Percentiles rank a stretch among this genome's conserved stretches.
Conservation (phyloP, 2,329 filamentous ascomycete species). For the Lachnellula hyalina region DNA sequence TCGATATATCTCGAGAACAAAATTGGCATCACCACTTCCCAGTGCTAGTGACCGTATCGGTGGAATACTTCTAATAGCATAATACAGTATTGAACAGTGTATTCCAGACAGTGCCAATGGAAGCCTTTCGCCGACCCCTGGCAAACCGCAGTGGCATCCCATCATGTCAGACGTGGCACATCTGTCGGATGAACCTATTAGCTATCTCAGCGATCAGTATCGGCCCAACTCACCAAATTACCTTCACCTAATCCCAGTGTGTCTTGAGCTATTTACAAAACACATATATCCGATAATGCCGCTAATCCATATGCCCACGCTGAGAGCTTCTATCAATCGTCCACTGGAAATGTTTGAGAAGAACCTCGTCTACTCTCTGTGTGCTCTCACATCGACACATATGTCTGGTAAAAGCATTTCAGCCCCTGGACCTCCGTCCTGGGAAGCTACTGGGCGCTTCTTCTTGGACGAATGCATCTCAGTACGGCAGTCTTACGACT, state of each 20-base stretch:
- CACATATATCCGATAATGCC: slow-evolving; percentile 62
- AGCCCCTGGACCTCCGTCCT: slow-evolving; percentile 36
- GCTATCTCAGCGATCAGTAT: slow-evolving; percentile 35
- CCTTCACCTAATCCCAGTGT: slow-evolving; percentile 46
- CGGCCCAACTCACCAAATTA: slow-evolving; percentile 43
- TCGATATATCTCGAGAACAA: not conserved
- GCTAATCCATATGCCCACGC: slow-evolving; percentile 51
- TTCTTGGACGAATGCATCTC: slow-evolving; percentile 54
- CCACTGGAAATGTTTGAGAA: slow-evolving; percentile 35
- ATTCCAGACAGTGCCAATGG: slow-evolving; percentile 17
- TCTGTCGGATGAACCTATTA: slow-evolving; percentile 36
- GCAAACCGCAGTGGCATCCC: slow-evolving; percentile 21
- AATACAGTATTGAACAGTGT: slow-evolving; percentile 24
- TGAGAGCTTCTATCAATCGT: slow-evolving; percentile 44
- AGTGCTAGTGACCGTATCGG: no score
- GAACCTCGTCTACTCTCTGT: slow-evolving; percentile 51
- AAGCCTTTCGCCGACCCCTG: slow-evolving; percentile 13
- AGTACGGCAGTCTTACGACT: slow-evolving; percentile 51
- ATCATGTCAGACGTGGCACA: slow-evolving; percentile 31
- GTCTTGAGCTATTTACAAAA: slow-evolving; percentile 56
- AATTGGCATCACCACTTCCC: not conserved
- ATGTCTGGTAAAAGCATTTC: slow-evolving; percentile 42
- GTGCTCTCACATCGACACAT: slow-evolving; percentile 48
- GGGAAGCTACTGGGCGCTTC: slow-evolving; percentile 47
- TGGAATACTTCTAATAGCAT: not conserved